Evolutionary conservation across 140 eudicot species (phyloP).

Genomic region (Artemisia princeps): DNA sequence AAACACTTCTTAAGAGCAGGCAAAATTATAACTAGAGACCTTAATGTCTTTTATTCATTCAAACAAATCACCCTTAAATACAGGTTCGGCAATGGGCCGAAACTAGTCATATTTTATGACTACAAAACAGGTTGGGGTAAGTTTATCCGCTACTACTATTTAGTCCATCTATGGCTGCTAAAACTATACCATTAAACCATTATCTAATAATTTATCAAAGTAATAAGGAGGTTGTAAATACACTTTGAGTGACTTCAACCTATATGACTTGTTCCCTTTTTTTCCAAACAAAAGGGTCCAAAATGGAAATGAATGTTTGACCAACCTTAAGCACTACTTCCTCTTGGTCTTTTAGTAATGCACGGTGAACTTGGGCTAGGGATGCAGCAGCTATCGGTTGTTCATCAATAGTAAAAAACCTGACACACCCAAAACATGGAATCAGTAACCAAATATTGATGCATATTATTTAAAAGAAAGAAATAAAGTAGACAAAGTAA

Average conservation of each 20-base stretch:
- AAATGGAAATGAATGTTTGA: background rate
- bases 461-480: background rate
- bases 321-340: slow-evolving; percentile 94
- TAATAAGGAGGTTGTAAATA: background rate
- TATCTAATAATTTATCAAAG: background rate
- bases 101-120: background rate
- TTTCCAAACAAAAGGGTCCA: slow-evolving; percentile 6
- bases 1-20: too few species aligned
- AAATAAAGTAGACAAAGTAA: background rate
- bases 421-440: slow-evolving; percentile 26
- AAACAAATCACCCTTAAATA: too few species aligned
- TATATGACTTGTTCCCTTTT: background rate
- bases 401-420: slow-evolving; percentile 75
- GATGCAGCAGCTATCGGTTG: slow-evolving; percentile 97
- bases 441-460: slow-evolving; percentile 9
- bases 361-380: slow-evolving; percentile 95
- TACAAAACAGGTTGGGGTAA: background rate
- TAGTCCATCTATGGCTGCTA: background rate
- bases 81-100: too few species aligned
- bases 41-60: too few species aligned
- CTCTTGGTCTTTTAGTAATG: slow-evolving; percentile 53
- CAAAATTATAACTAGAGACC: too few species aligned
- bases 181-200: background rate
- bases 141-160: slow-evolving; percentile 2
- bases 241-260: slow-evolving; percentile 10